phyloP scores from a whole-genome alignment of 1,284 basidiomycete species.

The Wallemia hederae region DNA sequence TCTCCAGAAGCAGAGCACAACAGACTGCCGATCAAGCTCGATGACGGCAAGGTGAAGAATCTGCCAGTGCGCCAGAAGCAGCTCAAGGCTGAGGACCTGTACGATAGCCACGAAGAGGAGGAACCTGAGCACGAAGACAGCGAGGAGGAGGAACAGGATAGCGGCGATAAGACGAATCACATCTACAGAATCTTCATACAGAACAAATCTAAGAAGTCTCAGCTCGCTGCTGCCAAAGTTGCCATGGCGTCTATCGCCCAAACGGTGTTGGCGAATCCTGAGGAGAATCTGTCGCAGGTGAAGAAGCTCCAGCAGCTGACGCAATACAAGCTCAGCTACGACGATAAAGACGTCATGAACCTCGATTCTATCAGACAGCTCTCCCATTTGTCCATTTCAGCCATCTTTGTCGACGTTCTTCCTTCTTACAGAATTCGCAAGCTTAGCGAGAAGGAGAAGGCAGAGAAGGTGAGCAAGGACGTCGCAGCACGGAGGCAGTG shows the following conservation, averaged over 20 bases:
- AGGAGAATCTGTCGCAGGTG: not conserved
- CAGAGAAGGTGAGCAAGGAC: slow-evolving; percentile 81
- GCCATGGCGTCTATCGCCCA: not conserved
- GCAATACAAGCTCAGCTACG: not conserved
- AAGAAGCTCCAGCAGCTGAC: not conserved
- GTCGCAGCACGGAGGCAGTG: slow-evolving; percentile 71
- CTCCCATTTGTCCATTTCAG: not conserved
- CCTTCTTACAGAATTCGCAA: slow-evolving; percentile 35
- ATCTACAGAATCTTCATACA: not conserved
- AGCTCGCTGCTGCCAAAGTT: not conserved
- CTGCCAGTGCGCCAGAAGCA: not conserved
- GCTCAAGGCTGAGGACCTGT: not conserved
- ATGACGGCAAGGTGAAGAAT: slow-evolving; percentile 1
- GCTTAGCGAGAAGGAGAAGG: slow-evolving; percentile 64
- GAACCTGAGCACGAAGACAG: not conserved
- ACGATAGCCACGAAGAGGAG: not conserved
- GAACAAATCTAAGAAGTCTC: not conserved
- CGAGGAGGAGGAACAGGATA: not conserved
- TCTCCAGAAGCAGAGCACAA: not conserved
- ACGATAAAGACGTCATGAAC: not conserved
- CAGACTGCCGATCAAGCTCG: slow-evolving; percentile 1
- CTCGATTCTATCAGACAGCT: not conserved
- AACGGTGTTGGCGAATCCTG: not conserved
- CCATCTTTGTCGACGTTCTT: not conserved
- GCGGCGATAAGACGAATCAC: not conserved